Evolutionary conservation across 345 rosid species (phyloP), one percentile per base, ranked within the genome.

Genomic region (Reutealis trisperma): DNA sequence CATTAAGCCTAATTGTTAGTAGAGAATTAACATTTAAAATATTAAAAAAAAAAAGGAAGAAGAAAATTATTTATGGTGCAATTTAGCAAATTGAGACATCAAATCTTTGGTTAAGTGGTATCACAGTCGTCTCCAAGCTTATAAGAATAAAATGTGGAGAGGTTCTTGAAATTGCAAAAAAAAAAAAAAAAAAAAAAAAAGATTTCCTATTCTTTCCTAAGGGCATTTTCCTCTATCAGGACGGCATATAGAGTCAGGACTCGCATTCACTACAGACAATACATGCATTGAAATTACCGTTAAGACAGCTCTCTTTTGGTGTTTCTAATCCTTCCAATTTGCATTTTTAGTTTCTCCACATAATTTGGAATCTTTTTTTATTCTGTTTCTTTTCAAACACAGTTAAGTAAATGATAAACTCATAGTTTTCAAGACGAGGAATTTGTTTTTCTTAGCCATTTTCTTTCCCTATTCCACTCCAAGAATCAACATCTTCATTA

Each of bases 271-370:
- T 52, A 52, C 24, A 49, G 70, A 78, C 75, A 77, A 54, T 52
- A 14, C 69, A 49, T 64, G 52, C 84, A 49, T 78, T 74, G 76
- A 62, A 70, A 74, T 63, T 9, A 3, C 63, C 73, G 81, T 45
- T 42, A 25, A 52, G 14, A 18, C 14, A 34, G 60, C 44, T 52
- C 27, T 32, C 34, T 49, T 59, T 65, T 37, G 63, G 34, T 61
- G 22, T 24, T 61, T 44, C 70, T 63, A 37, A 32, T 47, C 68
- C 59, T 47, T 71, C 52, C 21, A 34, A 32, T 52, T 34, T 62
- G 19, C 57, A 27, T 72, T 64, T 30, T 22, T 68, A 47, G 19
- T 22, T 44, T 41, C 52, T 44, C 49, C 5, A 7, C 1, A 8
- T 24, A 63, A 21, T 16, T 18, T 54, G 24, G 24, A 10, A 32